Evolutionary conservation across 2,329 filamentous ascomycete genomes (phyloP), one percentile per base, ranked within the genome.

Genomic region (Xylaria sp.): DNA sequence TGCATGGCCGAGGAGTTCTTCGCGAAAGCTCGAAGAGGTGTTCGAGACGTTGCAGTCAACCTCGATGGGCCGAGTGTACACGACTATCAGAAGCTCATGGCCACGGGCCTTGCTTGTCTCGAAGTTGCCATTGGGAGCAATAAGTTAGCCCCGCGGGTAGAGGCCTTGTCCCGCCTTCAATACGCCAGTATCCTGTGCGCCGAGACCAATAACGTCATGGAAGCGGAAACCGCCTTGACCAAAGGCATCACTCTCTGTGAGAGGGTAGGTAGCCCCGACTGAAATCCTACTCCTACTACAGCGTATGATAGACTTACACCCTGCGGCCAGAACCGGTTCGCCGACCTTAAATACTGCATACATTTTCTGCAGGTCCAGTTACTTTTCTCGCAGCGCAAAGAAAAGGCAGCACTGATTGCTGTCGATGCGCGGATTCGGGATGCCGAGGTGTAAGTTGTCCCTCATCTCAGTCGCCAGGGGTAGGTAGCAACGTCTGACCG

Each of bases 1-100:
- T 87, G 87, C n/a, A 84, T 94, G 15, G 91, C 92, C 2, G 92
- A 95, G 74, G 92, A 95, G 73, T 94, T 92, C 74, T 88, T 94
- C 62, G 82, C 83, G 31, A 90, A 89, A 63, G 92, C 92, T 18
- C 88, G 90, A 69, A 79, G 80, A 1, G 84, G 89, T 67, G 85
- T 85, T 1, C 81, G 84, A 2, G 74, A 81, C 1, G 79, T 89
- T 2, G 85, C 87, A 20, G 80, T 81, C 20, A 82, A 85, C 2
- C 83, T 87, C 62, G 83, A 87, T 63, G 80, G 86, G 63, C 78
- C 81, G 44, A 83, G 85, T 48, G 78, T 92, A 9, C 84, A 88
- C n/a, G 85, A 90, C 70, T 94, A 94, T 75, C 88, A 93, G 73
- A 90, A 89, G 71, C 78, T 94, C 61, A 87, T 95, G 72, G 88